A percentile compares a stretch with the other conserved stretches of the same genome.
Conservation (phyloP, 2,329 filamentous ascomycete genomes). For the Epichloe scottii region DNA sequence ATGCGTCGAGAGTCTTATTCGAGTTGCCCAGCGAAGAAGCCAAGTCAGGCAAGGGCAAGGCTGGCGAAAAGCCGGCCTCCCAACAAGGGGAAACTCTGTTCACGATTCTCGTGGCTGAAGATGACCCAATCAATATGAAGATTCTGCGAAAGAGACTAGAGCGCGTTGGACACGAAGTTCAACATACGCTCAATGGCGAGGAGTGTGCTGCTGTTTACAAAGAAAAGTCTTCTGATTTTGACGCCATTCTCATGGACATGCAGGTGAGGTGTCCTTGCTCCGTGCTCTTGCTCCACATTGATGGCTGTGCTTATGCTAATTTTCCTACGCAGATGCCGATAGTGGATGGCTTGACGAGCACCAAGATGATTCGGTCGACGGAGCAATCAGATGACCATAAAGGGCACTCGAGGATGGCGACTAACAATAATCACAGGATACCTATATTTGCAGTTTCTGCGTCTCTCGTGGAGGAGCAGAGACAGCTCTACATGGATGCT, state of each 20-base stretch:
- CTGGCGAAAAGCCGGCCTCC: conserved; percentile 12
- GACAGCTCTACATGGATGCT: conserved; percentile 55
- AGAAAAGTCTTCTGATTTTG: conserved; percentile 50
- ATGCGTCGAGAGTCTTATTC: conserved; percentile 25
- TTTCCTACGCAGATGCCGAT: conserved; percentile 66
- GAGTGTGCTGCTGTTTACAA: conserved; percentile 64
- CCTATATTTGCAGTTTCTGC: conserved; percentile 84
- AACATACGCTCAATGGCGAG: conserved; percentile 68
- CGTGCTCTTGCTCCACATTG: not conserved
- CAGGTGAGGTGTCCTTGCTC: conserved; percentile 46
- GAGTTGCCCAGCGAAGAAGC: conserved; percentile 20
- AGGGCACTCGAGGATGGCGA: conserved; percentile 45
- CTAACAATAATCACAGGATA: conserved; percentile 53
- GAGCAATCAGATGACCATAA: conserved; percentile 41
- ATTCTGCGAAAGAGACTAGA: conserved; percentile 71
- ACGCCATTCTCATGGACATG: conserved; percentile 85
- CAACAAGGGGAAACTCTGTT: conserved; percentile 23
- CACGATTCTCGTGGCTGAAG: conserved; percentile 68
- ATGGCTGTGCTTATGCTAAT: not conserved
- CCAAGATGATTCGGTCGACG: conserved; percentile 68
- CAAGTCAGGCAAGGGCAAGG: conserved; percentile 2
- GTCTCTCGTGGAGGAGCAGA: conserved; percentile 60
- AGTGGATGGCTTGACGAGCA: conserved; percentile 69
- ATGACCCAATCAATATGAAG: conserved; percentile 77
- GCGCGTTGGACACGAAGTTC: conserved; percentile 59